Conservation (phyloP, 345 rosid species). For the Arabis alpina region DNA sequence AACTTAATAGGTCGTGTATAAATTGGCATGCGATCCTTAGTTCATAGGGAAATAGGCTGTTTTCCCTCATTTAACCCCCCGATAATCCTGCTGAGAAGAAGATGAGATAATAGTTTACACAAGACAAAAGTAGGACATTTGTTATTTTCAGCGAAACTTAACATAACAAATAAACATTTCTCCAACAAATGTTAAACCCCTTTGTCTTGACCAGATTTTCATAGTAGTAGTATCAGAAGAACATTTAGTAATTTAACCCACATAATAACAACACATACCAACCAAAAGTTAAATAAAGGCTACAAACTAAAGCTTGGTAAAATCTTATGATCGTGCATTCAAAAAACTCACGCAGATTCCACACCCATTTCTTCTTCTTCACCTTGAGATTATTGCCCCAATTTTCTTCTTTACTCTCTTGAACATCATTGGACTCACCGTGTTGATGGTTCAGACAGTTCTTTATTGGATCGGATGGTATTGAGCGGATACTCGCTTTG, state of each 20-base stretch:
- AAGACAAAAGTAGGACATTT: not conserved
- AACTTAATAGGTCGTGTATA: too few relatives aligned
- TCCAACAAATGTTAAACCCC: slow-evolving; percentile 12
- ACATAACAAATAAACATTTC: slow-evolving; percentile 22
- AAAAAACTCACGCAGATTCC: slow-evolving; percentile 43
- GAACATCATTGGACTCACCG: slow-evolving; percentile 29
- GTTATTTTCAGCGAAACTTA: slow-evolving; percentile 5
- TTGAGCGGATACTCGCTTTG: slow-evolving; percentile 89
- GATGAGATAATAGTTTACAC: not conserved
- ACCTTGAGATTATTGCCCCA: slow-evolving; percentile 5
- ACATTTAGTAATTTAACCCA: not conserved
- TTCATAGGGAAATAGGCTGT: too few relatives aligned
- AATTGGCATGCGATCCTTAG: too few relatives aligned
- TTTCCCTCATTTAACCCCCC: too few relatives aligned
- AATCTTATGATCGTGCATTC: slow-evolving; percentile 33
- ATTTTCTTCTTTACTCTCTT: slow-evolving; percentile 15
- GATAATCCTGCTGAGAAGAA: too few relatives aligned
- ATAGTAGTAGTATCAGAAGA: not conserved
- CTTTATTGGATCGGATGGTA: slow-evolving; percentile 85
- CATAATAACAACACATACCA: not conserved
- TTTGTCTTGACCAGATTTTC: slow-evolving; percentile 9
- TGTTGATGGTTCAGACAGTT: slow-evolving; percentile 41
- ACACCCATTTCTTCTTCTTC: slow-evolving; percentile 35
- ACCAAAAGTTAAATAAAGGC: slow-evolving; percentile 15
- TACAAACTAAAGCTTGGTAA: slow-evolving; percentile 5